Percentiles rank a stretch among this genome's conserved stretches.
phyloP scores from a whole-genome alignment of 83 land plant genomes.

The Thuja plicata region DNA sequence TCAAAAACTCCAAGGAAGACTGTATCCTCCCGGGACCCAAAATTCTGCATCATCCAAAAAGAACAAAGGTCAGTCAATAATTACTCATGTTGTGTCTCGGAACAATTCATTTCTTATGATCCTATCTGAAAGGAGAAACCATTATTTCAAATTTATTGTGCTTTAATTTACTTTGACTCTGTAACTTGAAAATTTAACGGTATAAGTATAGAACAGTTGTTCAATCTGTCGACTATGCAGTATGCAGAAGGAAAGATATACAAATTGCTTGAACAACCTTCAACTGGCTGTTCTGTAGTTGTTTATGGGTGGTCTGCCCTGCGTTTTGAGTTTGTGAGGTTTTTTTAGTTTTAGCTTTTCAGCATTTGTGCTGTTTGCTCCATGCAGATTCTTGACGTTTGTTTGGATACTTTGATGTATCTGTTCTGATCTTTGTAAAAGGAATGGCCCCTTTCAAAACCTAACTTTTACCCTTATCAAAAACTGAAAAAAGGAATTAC shows the following conservation, averaged over 20 bases:
- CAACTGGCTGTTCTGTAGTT: no score
- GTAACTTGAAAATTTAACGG: neutral
- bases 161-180: neutral
- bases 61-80: neutral
- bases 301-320: no score
- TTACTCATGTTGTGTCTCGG: neutral
- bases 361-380: no score
- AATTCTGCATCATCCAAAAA: conserved; percentile 15
- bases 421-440: no score
- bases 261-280: neutral
- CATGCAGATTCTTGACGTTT: no score
- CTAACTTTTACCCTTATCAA: no score
- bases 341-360: no score
- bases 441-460: no score
- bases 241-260: neutral
- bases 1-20: conserved; percentile 74
- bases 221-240: neutral
- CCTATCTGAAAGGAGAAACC: neutral
- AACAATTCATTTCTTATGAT: neutral
- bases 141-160: neutral
- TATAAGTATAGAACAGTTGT: neutral
- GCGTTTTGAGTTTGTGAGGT: no score
- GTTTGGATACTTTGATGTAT: no score
- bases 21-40: conserved; percentile 35
- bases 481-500: neutral